Conservation (phyloP, 495 filamentous ascomycete species). For the Jackrogersella minutella region DNA sequence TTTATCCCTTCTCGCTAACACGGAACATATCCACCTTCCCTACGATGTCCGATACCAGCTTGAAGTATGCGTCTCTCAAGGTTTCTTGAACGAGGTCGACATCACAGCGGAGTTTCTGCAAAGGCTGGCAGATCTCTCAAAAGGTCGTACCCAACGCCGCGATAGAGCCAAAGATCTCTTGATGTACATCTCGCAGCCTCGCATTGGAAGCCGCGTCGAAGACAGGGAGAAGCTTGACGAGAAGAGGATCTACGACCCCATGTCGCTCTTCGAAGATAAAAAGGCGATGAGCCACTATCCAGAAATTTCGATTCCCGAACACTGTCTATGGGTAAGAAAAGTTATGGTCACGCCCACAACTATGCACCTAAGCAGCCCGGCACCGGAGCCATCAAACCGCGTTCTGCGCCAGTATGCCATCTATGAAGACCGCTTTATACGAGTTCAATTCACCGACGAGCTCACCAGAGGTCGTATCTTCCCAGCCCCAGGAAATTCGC, state of each 20-base stretch:
- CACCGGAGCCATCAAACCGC: slow-evolving; percentile 86
- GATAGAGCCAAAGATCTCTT: slow-evolving; percentile 50
- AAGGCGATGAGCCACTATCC: slow-evolving; percentile 55
- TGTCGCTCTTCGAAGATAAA: slow-evolving; percentile 71
- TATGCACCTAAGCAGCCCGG: slow-evolving; percentile 77
- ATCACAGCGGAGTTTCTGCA: slow-evolving; percentile 70
- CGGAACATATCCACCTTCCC: slow-evolving; percentile 58
- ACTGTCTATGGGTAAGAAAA: slow-evolving; percentile 78
- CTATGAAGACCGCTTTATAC: slow-evolving; percentile 82
- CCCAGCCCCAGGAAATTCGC: slow-evolving; percentile 54
- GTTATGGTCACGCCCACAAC: slow-evolving; percentile 84
- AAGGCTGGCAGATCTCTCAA: slow-evolving; percentile 60
- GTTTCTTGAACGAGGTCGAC: slow-evolving; percentile 79
- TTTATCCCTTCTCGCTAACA: slow-evolving; percentile 46
- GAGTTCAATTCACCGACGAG: slow-evolving; percentile 91
- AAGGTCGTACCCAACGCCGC: slow-evolving; percentile 22
- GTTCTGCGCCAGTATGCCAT: slow-evolving; percentile 76
- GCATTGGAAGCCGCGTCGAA: neutral
- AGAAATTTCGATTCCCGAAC: slow-evolving; percentile 65
- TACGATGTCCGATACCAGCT: slow-evolving; percentile 88
- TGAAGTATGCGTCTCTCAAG: slow-evolving; percentile 87
- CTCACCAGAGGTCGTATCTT: slow-evolving; percentile 55
- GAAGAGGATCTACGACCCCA: slow-evolving; percentile 70
- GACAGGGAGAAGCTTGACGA: slow-evolving; percentile 54
- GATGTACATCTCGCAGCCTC: slow-evolving; percentile 50